Conservation (phyloP, 1,139 yeast genomes). For the Geotrichum phurueaensis region DNA sequence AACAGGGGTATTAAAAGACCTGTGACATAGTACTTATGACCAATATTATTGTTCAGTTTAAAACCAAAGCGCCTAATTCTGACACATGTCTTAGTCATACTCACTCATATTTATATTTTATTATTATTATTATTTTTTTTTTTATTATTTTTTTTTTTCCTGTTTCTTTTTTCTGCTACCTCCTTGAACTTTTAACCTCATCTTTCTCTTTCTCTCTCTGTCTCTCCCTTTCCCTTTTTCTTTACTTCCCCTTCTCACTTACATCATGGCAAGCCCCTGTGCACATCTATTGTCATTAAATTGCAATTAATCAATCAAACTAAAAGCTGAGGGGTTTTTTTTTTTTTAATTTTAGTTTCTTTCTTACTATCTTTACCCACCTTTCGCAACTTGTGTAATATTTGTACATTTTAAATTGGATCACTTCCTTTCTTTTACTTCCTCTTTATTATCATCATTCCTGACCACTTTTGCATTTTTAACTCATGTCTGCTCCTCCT, state of each 20-base stretch:
- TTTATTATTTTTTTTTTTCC: neutral
- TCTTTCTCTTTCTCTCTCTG: neutral
- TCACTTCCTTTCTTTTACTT: neutral
- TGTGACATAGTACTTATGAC: neutral
- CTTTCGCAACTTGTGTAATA: neutral
- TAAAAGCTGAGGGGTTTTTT: neutral
- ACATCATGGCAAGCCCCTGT: neutral
- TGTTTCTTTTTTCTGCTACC: neutral
- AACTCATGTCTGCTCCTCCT: constrained; percentile 16
- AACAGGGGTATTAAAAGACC: neutral
- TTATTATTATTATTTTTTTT: neutral
- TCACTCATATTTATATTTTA: neutral
- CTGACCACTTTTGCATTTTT: neutral
- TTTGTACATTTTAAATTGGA: neutral
- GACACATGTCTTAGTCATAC: neutral
- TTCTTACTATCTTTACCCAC: neutral
- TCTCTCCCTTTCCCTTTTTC: neutral
- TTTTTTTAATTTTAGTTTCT: neutral
- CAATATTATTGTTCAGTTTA: neutral
- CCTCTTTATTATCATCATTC: neutral
- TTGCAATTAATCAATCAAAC: neutral
- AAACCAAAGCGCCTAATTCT: neutral
- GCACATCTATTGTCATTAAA: neutral
- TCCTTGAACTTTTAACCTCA: neutral
- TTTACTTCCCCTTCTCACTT: neutral